Evolutionary conservation across 176 grass and related monocot species (phyloP).

Genomic region (Musa acuminata): DNA sequence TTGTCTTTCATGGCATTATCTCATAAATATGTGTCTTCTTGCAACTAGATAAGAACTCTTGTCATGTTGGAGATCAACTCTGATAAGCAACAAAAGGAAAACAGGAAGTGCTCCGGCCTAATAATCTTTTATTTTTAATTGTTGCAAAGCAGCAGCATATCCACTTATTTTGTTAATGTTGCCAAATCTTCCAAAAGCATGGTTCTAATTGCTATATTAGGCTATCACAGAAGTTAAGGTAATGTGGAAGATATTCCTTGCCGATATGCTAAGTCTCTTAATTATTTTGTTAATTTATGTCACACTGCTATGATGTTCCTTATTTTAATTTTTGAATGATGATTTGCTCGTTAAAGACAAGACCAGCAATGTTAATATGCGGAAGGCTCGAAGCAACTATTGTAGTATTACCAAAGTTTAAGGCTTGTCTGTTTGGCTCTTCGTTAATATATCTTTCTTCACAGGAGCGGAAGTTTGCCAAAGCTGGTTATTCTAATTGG

Average conservation of each 20-base stretch:
- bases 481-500: constrained; percentile 48
- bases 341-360: neutral
- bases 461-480: constrained; percentile 59
- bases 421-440: neutral
- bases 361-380: neutral
- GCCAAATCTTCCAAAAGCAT: neutral
- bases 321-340: neutral
- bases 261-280: neutral
- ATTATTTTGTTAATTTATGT: neutral
- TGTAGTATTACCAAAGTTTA: neutral
- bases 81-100: too few species aligned
- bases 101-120: too few species aligned
- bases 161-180: too few species aligned
- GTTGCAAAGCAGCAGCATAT: too few species aligned
- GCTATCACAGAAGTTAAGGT: neutral
- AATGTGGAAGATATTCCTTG: neutral
- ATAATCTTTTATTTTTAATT: too few species aligned
- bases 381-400: neutral
- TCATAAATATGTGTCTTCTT: too few species aligned
- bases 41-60: too few species aligned
- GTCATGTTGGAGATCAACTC: too few species aligned
- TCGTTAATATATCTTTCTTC: neutral
- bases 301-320: neutral
- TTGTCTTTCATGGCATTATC: too few species aligned
- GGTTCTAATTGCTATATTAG: neutral